Evolutionary conservation across 257 asterid species (phyloP).

Genomic region (Scutellaria baicalensis): DNA sequence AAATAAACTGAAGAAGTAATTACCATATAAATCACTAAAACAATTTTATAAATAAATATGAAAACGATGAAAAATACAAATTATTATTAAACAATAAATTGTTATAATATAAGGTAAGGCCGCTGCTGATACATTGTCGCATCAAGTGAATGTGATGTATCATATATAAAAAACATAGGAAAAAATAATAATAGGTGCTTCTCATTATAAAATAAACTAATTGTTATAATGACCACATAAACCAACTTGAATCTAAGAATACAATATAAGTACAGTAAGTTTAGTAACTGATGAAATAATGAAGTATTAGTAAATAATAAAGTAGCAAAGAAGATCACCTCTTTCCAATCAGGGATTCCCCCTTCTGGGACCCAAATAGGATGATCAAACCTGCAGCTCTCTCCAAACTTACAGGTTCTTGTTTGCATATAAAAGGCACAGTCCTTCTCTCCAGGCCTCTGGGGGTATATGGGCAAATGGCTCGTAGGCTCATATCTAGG

Average conservation of each 20-base stretch:
- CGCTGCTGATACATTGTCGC: not conserved
- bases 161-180: slow-evolving; percentile 10
- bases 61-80: slow-evolving; percentile 7
- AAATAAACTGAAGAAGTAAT: not conserved
- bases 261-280: slow-evolving; percentile 14
- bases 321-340: slow-evolving; percentile 76
- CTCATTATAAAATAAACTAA: slow-evolving; percentile 6
- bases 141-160: not conserved
- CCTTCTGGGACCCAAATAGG: slow-evolving; percentile 99
- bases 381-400: slow-evolving; percentile 99
- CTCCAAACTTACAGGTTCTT: slow-evolving; percentile 97
- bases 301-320: slow-evolving; percentile 26
- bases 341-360: slow-evolving; percentile 99
- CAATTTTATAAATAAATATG: not conserved
- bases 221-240: slow-evolving; percentile 10
- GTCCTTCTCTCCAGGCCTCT: slow-evolving; percentile 99
- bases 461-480: slow-evolving; percentile 95
- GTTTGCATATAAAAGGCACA: slow-evolving; percentile 99
- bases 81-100: not conserved
- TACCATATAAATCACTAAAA: slow-evolving; percentile 9
- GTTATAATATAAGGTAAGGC: not conserved
- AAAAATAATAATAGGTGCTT: slow-evolving; percentile 4
- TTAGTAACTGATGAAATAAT: slow-evolving; percentile 20
- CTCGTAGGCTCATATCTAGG: slow-evolving; percentile 88
- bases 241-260: slow-evolving; percentile 14